Evolutionary conservation across 805 yeast genomes (phyloP).

Genomic region (Candida mattraensis): DNA sequence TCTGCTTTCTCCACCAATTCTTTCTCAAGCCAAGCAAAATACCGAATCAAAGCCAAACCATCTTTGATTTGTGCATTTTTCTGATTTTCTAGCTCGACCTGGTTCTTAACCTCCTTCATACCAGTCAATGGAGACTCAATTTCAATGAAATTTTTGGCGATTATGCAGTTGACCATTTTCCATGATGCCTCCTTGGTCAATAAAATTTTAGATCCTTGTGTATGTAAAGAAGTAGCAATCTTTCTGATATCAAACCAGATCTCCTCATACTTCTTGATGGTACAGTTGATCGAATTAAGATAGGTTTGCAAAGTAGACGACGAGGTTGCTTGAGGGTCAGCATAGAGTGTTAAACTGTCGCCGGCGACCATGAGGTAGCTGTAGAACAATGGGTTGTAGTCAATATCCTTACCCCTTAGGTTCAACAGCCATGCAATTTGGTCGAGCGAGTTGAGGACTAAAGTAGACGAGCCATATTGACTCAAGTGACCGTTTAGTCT

Average conservation of each 20-base stretch:
- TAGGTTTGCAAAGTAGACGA: slow-evolving; percentile 35
- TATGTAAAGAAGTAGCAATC: slow-evolving; percentile 32
- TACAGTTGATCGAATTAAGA: slow-evolving; percentile 45
- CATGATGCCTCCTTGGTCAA: slow-evolving; percentile 64
- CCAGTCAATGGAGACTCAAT: slow-evolving; percentile 58
- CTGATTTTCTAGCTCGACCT: slow-evolving; percentile 50
- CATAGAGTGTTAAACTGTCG: slow-evolving; percentile 40
- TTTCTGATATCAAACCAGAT: slow-evolving; percentile 45
- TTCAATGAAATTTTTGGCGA: slow-evolving; percentile 37
- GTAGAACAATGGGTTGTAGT: slow-evolving; percentile 54
- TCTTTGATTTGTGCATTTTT: slow-evolving; percentile 55
- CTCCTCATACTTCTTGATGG: slow-evolving; percentile 41
- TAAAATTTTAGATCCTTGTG: slow-evolving; percentile 36
- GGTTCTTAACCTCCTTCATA: slow-evolving; percentile 53
- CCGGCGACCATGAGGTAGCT: slow-evolving; percentile 48
- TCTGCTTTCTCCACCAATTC: slow-evolving; percentile 42
- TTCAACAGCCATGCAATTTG: slow-evolving; percentile 92
- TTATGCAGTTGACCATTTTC: slow-evolving; percentile 58
- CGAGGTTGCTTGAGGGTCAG: slow-evolving; percentile 30
- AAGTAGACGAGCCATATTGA: slow-evolving; percentile 27
- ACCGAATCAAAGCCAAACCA: slow-evolving; percentile 53
- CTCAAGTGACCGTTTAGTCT: slow-evolving; percentile 42
- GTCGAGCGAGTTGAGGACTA: slow-evolving; percentile 58
- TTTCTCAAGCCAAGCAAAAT: slow-evolving; percentile 59
- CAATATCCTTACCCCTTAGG: slow-evolving; percentile 60